Evolutionary conservation across 2,329 filamentous ascomycete species (phyloP).

Genomic region (Fusarium anthophilum): DNA sequence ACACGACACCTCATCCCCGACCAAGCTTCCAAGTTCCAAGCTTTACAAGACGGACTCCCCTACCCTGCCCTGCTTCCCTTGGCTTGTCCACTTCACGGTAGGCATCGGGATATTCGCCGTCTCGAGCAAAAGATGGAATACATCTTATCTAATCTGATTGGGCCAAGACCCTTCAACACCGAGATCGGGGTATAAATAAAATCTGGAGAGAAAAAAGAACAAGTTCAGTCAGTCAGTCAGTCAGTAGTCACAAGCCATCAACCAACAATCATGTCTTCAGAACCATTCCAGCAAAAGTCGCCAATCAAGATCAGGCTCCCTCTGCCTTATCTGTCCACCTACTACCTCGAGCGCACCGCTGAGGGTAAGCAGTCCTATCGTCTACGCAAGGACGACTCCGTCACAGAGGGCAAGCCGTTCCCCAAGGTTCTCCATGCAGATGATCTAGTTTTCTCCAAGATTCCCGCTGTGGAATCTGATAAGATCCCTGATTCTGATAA

Average conservation of each 20-base stretch:
- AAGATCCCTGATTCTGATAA: slow-evolving; percentile 40
- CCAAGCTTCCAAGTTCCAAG: slow-evolving; percentile 12
- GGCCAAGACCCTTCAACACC: not conserved
- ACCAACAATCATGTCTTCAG: slow-evolving; percentile 27
- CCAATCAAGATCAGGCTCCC: slow-evolving; percentile 56
- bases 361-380: slow-evolving; percentile 28
- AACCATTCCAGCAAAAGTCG: slow-evolving; percentile 33
- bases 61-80: not conserved
- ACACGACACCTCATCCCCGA: not conserved
- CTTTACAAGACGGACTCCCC: slow-evolving; percentile 28
- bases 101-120: slow-evolving; percentile 11
- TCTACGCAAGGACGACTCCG: slow-evolving; percentile 31
- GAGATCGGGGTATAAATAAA: slow-evolving; percentile 37
- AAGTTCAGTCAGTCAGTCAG: not conserved
- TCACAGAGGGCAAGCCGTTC: slow-evolving; percentile 30
- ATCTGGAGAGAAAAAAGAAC: slow-evolving; percentile 28
- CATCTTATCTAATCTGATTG: slow-evolving; percentile 33
- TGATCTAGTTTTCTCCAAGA: slow-evolving; percentile 26
- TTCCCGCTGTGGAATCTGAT: slow-evolving; percentile 35
- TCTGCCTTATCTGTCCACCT: slow-evolving; percentile 38
- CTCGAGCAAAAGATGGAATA: not conserved
- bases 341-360: slow-evolving; percentile 32
- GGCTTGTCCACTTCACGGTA: slow-evolving; percentile 2
- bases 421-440: slow-evolving; percentile 35
- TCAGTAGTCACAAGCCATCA: slow-evolving; percentile 10